Evolutionary conservation across 768 basidiomycete genomes (phyloP).

Genomic region (Neoboletus subvelutipes): DNA sequence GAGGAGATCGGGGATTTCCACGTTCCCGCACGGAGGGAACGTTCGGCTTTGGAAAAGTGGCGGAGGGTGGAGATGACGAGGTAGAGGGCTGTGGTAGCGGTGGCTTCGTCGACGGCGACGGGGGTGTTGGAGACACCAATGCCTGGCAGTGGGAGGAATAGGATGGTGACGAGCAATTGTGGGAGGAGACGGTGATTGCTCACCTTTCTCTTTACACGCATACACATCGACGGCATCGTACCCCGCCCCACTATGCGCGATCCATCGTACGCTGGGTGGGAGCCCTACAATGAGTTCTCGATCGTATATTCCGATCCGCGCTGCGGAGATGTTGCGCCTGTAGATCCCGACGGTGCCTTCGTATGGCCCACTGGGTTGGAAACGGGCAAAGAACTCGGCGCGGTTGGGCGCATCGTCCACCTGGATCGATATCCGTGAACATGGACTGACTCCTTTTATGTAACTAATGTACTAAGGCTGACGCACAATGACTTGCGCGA

Average conservation of each 20-base stretch:
- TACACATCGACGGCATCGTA: constrained; percentile 81
- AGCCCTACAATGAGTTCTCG: constrained; percentile 55
- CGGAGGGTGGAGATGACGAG: constrained; percentile 77
- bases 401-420: constrained; percentile 44
- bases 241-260: constrained; percentile 86
- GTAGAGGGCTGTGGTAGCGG: constrained; percentile 85
- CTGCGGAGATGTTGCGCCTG: constrained; percentile 44
- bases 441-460: neutral
- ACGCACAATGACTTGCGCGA: constrained; percentile 77
- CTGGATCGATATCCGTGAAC: constrained; percentile 1
- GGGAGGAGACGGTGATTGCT: constrained; percentile 39
- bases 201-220: constrained; percentile 72
- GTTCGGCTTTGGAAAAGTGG: constrained; percentile 67
- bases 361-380: constrained; percentile 47
- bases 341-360: constrained; percentile 49
- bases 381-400: constrained; percentile 45
- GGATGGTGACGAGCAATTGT: neutral
- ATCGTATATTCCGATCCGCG: constrained; percentile 50
- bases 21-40: constrained; percentile 44
- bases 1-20: constrained; percentile 61
- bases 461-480: neutral
- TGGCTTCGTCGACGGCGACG: constrained; percentile 86
- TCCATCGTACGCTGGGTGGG: constrained; percentile 69
- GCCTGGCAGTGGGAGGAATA: constrained; percentile 10
- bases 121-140: constrained; percentile 88